Evolutionary conservation across 495 filamentous ascomycete species (phyloP).

Genomic region (Aspergillus ellipticus): DNA sequence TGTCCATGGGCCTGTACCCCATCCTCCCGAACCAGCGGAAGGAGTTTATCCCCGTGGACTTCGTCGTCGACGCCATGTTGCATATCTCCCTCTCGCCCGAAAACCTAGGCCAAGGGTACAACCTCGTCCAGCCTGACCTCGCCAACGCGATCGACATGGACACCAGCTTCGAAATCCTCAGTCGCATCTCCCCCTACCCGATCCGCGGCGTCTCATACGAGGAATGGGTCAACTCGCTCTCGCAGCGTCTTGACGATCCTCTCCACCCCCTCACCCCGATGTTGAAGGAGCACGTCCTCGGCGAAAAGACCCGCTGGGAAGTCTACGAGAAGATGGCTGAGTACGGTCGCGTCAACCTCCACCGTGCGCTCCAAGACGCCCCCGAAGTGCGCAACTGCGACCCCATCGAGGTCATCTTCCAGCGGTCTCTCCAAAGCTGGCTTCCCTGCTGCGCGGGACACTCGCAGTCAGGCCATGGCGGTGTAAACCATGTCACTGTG

Average conservation of each 20-base stretch:
- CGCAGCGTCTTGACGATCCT: background rate
- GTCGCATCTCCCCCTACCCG: background rate
- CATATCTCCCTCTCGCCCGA: constrained; percentile 4
- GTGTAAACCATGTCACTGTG: too few relatives aligned
- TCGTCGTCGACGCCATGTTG: constrained; percentile 8
- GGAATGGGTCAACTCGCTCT: constrained; percentile 6
- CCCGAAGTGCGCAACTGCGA: background rate
- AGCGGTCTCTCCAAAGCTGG: background rate
- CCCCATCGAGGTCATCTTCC: background rate
- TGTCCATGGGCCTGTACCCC: constrained; percentile 13
- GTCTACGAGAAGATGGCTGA: constrained; percentile 7
- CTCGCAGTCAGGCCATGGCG: too few relatives aligned
- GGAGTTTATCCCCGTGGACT: constrained; percentile 15
- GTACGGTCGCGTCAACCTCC: constrained; percentile 2
- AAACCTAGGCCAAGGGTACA: constrained; percentile 13
- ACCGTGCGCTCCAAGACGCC: background rate
- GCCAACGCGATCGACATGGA: background rate
- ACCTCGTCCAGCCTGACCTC: constrained; percentile 10
- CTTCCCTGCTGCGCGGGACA: too few relatives aligned
- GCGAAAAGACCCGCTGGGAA: constrained; percentile 9
- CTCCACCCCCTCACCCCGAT: constrained; percentile 3
- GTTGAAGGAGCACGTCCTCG: constrained; percentile 7
- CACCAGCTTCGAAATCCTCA: background rate
- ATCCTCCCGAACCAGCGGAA: constrained; percentile 4
- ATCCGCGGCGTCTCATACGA: background rate